Percentiles rank a stretch among this genome's conserved stretches.
Evolutionary conservation across 2,329 filamentous ascomycete species (phyloP).

Genomic region (Aspergillus oerlinghausenensis): DNA sequence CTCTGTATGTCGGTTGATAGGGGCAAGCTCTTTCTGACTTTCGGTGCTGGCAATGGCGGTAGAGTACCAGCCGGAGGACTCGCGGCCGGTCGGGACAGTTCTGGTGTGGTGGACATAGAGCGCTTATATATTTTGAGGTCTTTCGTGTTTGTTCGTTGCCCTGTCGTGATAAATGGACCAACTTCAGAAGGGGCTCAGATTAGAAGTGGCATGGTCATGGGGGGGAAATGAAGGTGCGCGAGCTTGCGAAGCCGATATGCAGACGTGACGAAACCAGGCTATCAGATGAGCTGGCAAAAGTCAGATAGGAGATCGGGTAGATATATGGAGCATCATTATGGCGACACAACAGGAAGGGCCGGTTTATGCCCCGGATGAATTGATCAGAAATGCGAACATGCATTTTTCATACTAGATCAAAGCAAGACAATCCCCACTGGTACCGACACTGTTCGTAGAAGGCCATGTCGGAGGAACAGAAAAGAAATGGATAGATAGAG

Average conservation of each 20-base stretch:
- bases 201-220: not conserved
- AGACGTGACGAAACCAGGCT: not conserved
- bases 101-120: slow-evolving; percentile 57
- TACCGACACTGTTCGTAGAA: not conserved
- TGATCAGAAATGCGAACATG: not conserved
- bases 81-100: slow-evolving; percentile 56
- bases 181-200: not conserved
- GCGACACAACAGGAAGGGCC: not conserved
- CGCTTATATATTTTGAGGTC: not conserved
- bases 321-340: not conserved
- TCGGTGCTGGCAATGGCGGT: slow-evolving; percentile 68
- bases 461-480: not conserved
- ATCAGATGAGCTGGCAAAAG: not conserved
- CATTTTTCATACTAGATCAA: not conserved
- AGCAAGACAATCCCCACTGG: not conserved
- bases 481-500: not conserved
- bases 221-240: not conserved
- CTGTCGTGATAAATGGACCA: not conserved
- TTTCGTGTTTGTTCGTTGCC: not conserved
- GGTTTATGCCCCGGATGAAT: not conserved
- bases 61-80: slow-evolving; percentile 68
- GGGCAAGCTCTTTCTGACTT: slow-evolving; percentile 64
- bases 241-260: not conserved
- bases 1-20: slow-evolving; percentile 43
- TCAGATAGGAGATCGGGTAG: not conserved